Percentiles rank a stretch among this genome's conserved stretches.
Evolutionary conservation across 441 rosid genomes (phyloP).

Genomic region (Francoa sonchifolia): DNA sequence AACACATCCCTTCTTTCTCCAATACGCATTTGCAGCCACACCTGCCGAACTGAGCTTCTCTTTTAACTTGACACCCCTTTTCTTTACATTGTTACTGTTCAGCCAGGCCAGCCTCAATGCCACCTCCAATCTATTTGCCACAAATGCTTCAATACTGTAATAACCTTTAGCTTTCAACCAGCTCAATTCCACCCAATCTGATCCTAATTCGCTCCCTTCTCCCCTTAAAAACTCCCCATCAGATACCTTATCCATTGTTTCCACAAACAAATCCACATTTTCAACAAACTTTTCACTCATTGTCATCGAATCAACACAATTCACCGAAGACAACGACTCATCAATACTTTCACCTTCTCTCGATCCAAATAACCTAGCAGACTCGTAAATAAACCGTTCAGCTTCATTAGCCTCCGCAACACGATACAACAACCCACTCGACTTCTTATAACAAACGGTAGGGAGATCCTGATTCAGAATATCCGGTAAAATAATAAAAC

Average conservation of each 20-base stretch:
- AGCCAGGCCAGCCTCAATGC: slow-evolving; percentile 87
- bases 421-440: slow-evolving; percentile 68
- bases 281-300: slow-evolving; percentile 45
- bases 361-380: slow-evolving; percentile 53
- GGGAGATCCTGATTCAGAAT: slow-evolving; percentile 64
- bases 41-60: slow-evolving; percentile 56
- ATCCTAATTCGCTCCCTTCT: slow-evolving; percentile 55
- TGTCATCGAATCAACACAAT: slow-evolving; percentile 50
- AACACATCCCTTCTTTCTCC: slow-evolving; percentile 81
- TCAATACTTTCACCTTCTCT: slow-evolving; percentile 47
- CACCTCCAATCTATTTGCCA: slow-evolving; percentile 79
- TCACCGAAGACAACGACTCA: slow-evolving; percentile 43
- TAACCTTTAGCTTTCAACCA: slow-evolving; percentile 94
- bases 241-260: slow-evolving; percentile 56
- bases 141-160: slow-evolving; percentile 69
- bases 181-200: slow-evolving; percentile 73
- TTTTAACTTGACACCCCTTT: slow-evolving; percentile 68
- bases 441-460: slow-evolving; percentile 62
- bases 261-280: slow-evolving; percentile 58
- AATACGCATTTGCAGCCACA: slow-evolving; percentile 54
- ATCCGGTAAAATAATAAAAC: slow-evolving; percentile 81
- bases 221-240: slow-evolving; percentile 69
- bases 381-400: slow-evolving; percentile 42
- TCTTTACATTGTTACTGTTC: slow-evolving; percentile 50
- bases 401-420: slow-evolving; percentile 40